These are phyloP conservation scores for Penicillium salamii DNA, from an alignment of 495 filamentous ascomycete genomes.

Conservation along the genomic window DNA sequence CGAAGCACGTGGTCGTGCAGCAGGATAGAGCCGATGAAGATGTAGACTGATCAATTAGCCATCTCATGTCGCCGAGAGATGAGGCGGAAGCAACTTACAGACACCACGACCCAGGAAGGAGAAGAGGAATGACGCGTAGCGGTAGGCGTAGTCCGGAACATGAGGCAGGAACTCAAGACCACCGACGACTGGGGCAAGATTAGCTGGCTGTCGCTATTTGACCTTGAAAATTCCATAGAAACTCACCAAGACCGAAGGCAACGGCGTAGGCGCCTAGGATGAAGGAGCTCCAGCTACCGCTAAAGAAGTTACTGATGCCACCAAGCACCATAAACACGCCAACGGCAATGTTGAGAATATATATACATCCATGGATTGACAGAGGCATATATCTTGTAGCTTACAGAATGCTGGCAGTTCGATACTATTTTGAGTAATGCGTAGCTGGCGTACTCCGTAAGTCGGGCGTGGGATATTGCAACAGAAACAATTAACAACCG, in stretches of 20 bases:
- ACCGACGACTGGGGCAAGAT: conserved; percentile 33
- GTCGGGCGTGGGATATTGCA: too few relatives aligned
- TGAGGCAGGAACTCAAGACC: conserved; percentile 73
- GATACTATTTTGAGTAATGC: too few relatives aligned
- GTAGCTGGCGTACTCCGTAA: too few relatives aligned
- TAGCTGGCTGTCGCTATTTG: conserved; percentile 3
- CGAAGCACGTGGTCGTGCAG: conserved; percentile 58
- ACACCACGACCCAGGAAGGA: conserved; percentile 92
- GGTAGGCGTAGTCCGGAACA: conserved; percentile 85
- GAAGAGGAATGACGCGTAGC: conserved; percentile 97
- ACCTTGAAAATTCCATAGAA: neutral
- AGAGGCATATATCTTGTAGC: too few relatives aligned
- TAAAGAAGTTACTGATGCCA: conserved; percentile 84
- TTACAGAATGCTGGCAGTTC: too few relatives aligned
- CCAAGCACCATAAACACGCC: conserved; percentile 86
- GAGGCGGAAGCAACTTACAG: conserved; percentile 60
- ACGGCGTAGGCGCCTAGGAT: conserved; percentile 85
- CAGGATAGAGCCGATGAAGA: conserved; percentile 87
- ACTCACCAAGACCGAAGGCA: conserved; percentile 82
- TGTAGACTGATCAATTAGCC: conserved; percentile 69
- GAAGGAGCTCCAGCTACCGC: conserved; percentile 43
- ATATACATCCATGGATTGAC: conserved; percentile 65
- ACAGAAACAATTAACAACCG: too few relatives aligned
- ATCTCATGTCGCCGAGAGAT: too few relatives aligned
- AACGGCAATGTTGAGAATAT: conserved; percentile 88